Evolutionary conservation across 805 yeast species (phyloP).

Genomic region (Pichia eremophila): DNA sequence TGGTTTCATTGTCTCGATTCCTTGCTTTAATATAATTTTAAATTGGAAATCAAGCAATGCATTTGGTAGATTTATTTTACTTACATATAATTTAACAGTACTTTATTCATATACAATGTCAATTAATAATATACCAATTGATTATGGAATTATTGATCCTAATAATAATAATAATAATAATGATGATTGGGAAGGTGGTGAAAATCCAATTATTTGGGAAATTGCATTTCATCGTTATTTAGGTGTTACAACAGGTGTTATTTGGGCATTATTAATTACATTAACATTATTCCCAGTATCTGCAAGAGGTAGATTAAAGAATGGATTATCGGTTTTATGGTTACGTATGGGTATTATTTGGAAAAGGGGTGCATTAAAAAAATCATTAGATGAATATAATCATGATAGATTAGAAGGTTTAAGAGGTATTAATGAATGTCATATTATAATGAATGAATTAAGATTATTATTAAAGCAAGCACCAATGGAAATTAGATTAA

Average conservation of each 20-base stretch:
- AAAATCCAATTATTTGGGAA: slow-evolving; percentile 54
- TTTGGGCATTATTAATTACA: slow-evolving; percentile 70
- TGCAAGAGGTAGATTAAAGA: slow-evolving; percentile 60
- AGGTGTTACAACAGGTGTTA: slow-evolving; percentile 62
- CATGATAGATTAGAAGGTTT: slow-evolving; percentile 31
- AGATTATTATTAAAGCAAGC: slow-evolving; percentile 57
- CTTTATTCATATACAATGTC: slow-evolving; percentile 65
- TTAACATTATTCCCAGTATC: slow-evolving; percentile 61
- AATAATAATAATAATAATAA: slow-evolving; percentile 57
- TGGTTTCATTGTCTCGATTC: slow-evolving; percentile 39
- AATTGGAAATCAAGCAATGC: slow-evolving; percentile 57
- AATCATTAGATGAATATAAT: slow-evolving; percentile 22
- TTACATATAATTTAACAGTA: slow-evolving; percentile 73
- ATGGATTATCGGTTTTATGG: slow-evolving; percentile 64
- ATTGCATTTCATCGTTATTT: slow-evolving; percentile 73
- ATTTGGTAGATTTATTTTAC: slow-evolving; percentile 58
- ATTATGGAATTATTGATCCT: no score
- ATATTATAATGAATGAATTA: slow-evolving; percentile 49
- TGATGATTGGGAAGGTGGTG: slow-evolving; percentile 64
- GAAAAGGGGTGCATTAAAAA: slow-evolving; percentile 64
- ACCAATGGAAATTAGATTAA: slow-evolving; percentile 63
- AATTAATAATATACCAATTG: slow-evolving; percentile 32
- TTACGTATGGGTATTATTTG: slow-evolving; percentile 70
- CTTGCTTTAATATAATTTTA: slow-evolving; percentile 50
- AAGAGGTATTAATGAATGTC: slow-evolving; percentile 34